phyloP scores from a whole-genome alignment of 768 basidiomycete species.

The Mycena belliarum region DNA sequence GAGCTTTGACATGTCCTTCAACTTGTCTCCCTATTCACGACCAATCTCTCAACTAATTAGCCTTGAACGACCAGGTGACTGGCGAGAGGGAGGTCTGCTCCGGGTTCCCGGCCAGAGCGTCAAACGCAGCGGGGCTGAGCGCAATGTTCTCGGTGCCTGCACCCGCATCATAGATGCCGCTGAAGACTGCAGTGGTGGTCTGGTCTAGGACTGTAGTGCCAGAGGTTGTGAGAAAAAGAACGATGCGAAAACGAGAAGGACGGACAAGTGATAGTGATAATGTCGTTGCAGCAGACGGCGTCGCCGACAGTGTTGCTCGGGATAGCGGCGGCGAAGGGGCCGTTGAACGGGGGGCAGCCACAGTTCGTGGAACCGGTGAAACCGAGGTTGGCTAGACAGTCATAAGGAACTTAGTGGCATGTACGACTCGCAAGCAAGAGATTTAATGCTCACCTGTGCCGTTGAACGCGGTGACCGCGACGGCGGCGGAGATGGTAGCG shows the following conservation, averaged over 20 bases:
- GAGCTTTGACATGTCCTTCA: too few relatives aligned
- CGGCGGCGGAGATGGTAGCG: background rate
- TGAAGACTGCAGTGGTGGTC: constrained; percentile 5
- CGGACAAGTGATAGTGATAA: background rate
- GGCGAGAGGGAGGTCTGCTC: background rate
- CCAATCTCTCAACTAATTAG: too few relatives aligned
- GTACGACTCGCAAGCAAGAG: background rate
- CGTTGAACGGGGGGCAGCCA: background rate
- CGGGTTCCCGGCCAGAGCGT: background rate
- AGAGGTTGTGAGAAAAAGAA: background rate
- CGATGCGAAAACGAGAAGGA: background rate
- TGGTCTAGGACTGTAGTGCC: background rate
- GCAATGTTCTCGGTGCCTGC: constrained; percentile 1
- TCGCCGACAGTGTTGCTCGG: background rate
- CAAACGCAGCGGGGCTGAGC: background rate
- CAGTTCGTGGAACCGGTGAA: background rate
- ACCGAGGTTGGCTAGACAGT: background rate
- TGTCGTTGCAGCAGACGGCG: constrained; percentile 3
- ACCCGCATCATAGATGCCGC: constrained; percentile 1
- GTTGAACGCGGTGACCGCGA: background rate
- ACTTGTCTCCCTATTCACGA: too few relatives aligned
- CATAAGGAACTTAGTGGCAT: too few relatives aligned
- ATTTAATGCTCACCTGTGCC: background rate
- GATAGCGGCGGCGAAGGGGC: constrained; percentile 1
- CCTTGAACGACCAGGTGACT: constrained; percentile 10